Evolutionary conservation across 2,329 filamentous ascomycete genomes (phyloP).

Genomic region (Colletotrichum salicis): DNA sequence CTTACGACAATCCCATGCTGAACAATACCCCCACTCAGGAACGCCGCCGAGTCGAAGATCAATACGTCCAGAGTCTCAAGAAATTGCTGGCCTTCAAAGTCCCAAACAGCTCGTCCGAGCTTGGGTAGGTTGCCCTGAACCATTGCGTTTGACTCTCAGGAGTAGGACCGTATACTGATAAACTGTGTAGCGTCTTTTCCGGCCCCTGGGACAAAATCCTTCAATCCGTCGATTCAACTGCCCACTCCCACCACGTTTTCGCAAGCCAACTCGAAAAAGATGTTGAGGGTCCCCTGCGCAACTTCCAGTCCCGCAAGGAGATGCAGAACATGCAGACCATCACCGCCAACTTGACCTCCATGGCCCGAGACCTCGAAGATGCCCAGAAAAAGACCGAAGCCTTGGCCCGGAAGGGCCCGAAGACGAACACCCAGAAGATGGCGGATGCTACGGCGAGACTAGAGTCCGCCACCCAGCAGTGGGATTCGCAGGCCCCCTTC

Average conservation of each 20-base stretch:
- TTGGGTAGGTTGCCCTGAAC: slow-evolving; percentile 74
- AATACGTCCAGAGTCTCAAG: slow-evolving; percentile 83
- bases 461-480: slow-evolving; percentile 83
- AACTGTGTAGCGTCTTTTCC: slow-evolving; percentile 80
- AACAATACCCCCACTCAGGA: slow-evolving; percentile 68
- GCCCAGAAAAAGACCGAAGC: slow-evolving; percentile 89
- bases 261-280: slow-evolving; percentile 86
- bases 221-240: slow-evolving; percentile 80
- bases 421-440: slow-evolving; percentile 80
- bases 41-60: slow-evolving; percentile 89
- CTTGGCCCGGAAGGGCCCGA: slow-evolving; percentile 80
- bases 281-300: slow-evolving; percentile 84
- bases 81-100: slow-evolving; percentile 81
- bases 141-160: neutral
- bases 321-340: slow-evolving; percentile 84
- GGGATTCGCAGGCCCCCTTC: slow-evolving; percentile 94
- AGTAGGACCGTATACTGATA: slow-evolving; percentile 14
- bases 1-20: slow-evolving; percentile 25
- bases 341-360: slow-evolving; percentile 79
- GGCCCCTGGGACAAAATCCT: slow-evolving; percentile 90
- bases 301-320: slow-evolving; percentile 79
- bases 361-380: slow-evolving; percentile 87
- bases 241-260: slow-evolving; percentile 84
- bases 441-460: slow-evolving; percentile 78
- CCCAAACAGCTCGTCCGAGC: slow-evolving; percentile 79